phyloP scores from a whole-genome alignment of 2,329 filamentous ascomycete species.

The Juglanconis oblonga region DNA sequence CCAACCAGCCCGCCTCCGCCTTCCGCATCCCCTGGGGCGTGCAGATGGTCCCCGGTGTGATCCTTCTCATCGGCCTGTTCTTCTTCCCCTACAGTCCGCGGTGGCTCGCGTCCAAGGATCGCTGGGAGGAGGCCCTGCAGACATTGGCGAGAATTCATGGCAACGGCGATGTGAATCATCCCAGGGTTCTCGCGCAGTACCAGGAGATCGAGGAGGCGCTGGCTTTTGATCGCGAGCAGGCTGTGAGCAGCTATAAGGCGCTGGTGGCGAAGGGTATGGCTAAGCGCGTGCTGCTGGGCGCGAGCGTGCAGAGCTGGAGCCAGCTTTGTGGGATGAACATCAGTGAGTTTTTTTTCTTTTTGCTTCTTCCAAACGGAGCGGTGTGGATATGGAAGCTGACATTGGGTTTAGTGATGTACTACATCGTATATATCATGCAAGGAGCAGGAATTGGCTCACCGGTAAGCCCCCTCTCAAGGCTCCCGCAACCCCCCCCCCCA shows the following conservation, averaged over 20 bases:
- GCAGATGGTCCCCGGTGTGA: constrained; percentile 52
- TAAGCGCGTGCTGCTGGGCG: constrained; percentile 55
- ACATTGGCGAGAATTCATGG: constrained; percentile 60
- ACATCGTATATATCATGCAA: constrained; percentile 60
- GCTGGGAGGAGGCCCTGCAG: constrained; percentile 61
- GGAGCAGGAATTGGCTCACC: constrained; percentile 54
- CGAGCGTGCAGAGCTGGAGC: constrained; percentile 58
- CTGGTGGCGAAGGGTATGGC: constrained; percentile 50
- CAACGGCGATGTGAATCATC: constrained; percentile 50
- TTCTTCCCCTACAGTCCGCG: constrained; percentile 65
- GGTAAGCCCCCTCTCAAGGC: background rate
- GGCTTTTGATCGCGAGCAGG: constrained; percentile 51
- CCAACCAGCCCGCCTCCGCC: constrained; percentile 47
- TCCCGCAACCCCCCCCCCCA: no score
- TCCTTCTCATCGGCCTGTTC: constrained; percentile 54
- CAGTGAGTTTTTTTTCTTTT: constrained; percentile 30
- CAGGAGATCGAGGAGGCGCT: constrained; percentile 57
- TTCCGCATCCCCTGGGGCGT: constrained; percentile 63
- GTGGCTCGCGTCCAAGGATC: constrained; percentile 66
- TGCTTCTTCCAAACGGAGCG: no score
- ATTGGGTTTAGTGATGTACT: constrained; percentile 31
- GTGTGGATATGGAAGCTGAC: background rate
- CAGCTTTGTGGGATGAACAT: constrained; percentile 61
- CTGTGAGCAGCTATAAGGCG: constrained; percentile 45
- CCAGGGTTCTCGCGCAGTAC: constrained; percentile 61